A percentile compares a stretch with the other conserved stretches of the same genome.
Conservation (phyloP, 805 yeast species). For the Komagataella mondaviorum region DNA sequence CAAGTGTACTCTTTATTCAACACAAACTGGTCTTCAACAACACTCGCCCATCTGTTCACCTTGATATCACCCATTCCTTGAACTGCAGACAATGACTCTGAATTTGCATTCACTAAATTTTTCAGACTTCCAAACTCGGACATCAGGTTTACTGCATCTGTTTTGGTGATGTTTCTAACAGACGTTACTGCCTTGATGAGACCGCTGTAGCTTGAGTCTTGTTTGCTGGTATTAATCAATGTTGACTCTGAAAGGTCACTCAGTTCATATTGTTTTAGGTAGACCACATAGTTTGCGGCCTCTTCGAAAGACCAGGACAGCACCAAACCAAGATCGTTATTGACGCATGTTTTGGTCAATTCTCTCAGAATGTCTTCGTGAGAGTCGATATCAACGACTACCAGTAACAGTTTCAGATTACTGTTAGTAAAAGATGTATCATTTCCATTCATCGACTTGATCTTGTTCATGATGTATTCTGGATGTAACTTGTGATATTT, state of each 20-base stretch:
- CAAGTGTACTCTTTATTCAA: slow-evolving; percentile 22
- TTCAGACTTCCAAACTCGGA: slow-evolving; percentile 33
- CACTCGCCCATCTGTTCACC: slow-evolving; percentile 22
- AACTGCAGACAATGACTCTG: slow-evolving; percentile 16
- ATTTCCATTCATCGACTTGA: slow-evolving; percentile 14
- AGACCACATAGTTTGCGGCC: slow-evolving; percentile 29
- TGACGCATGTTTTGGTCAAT: slow-evolving; percentile 31
- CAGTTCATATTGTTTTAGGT: slow-evolving; percentile 18
- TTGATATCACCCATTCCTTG: slow-evolving; percentile 39
- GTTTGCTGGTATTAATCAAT: slow-evolving; percentile 10
- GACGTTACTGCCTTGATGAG: slow-evolving; percentile 31
- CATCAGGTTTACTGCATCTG: slow-evolving; percentile 36
- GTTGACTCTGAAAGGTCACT: slow-evolving; percentile 14
- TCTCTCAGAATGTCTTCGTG: slow-evolving; percentile 34
- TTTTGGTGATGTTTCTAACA: slow-evolving; percentile 34
- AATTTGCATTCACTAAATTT: slow-evolving; percentile 22
- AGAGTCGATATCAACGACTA: slow-evolving; percentile 54
- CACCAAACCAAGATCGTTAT: slow-evolving; percentile 33
- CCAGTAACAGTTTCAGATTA: slow-evolving; percentile 38
- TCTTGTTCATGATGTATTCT: slow-evolving; percentile 52
- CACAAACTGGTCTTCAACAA: slow-evolving; percentile 36
- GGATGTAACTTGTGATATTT: slow-evolving; percentile 69
- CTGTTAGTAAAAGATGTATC: slow-evolving; percentile 16
- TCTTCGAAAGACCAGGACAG: slow-evolving; percentile 44
- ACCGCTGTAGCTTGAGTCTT: slow-evolving; percentile 27